These are phyloP conservation scores for Myrica gale DNA, from an alignment of 306 rosid species.

Conservation along the genomic window DNA sequence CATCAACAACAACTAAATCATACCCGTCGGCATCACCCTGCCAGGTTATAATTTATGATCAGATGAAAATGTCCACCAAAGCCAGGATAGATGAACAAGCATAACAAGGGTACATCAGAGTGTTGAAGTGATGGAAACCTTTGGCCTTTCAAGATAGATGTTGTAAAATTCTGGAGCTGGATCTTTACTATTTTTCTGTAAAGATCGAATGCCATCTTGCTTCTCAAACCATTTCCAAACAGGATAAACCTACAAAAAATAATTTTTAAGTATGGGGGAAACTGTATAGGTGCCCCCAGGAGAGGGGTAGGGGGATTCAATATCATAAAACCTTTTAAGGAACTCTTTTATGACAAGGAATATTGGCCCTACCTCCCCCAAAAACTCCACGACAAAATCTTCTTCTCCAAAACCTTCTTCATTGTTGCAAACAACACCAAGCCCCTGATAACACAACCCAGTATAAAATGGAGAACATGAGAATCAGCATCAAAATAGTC, in stretches of 20 bases:
- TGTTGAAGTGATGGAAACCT: conserved; percentile 52
- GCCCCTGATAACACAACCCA: conserved; percentile 66
- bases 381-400: conserved; percentile 93
- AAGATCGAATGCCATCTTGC: conserved; percentile 96
- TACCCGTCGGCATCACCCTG: conserved; percentile 99
- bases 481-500: conserved; percentile 19
- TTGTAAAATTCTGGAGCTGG: conserved; percentile 99
- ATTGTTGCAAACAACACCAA: conserved; percentile 94
- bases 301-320: background rate
- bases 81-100: conserved; percentile 11
- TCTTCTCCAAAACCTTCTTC: conserved; percentile 78
- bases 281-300: no score
- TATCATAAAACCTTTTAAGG: conserved; percentile 6
- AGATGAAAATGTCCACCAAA: conserved; percentile 14
- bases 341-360: conserved; percentile 7
- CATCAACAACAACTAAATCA: conserved; percentile 95
- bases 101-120: conserved; percentile 17
- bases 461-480: conserved; percentile 21
- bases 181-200: conserved; percentile 85
- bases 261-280: background rate
- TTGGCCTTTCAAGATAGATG: conserved; percentile 96
- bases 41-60: conserved; percentile 24
- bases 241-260: conserved; percentile 75
- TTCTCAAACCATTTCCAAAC: conserved; percentile 99
- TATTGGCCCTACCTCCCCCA: conserved; percentile 82